Evolutionary conservation across 179 eudicot species (phyloP), one percentile per base, ranked within the genome.

Genomic region (Corrigiola litoralis): DNA sequence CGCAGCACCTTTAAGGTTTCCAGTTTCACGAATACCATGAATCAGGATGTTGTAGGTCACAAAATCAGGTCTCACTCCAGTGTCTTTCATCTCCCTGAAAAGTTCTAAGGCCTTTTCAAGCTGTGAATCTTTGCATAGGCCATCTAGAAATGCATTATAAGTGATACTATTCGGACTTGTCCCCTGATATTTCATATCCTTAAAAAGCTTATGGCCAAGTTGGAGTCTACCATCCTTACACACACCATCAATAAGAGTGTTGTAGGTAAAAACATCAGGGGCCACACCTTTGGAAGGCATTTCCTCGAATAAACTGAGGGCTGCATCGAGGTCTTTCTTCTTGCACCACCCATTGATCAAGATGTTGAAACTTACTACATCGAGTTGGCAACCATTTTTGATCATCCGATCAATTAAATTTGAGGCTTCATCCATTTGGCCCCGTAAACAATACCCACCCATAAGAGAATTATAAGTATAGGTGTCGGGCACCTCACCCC

Each of bases 1-100:
- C n/a, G n/a, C n/a, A n/a, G n/a, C n/a, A n/a, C n/a, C n/a, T n/a
- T n/a, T n/a, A n/a, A n/a, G n/a, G n/a, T 50, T 49, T 36, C 27
- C 38, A 13, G 48, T 36, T 51, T 37, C 4, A 64, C 41, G 18
- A 50, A 34, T 23, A 14, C 68, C 68, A 24, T n/a, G 6, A 5
- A 64, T 49, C 46, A 64, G 50, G 58, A 46, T 21, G 44, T 17
- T 50, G 20, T 34, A 64, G n/a, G 58, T 23, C 24, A 64, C 47
- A 36, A 24, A 47, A 64, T 64, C 1, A 64, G 59, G 68, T 8
- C 20, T 16, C 36, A 46, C 49, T 3, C 68, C 68, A 47, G 24
- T 63, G 17, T 16, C 1, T 36, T 34, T 18, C 68, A 63, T 63
- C 13, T 23, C 34, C 6, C 25, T 34, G 1, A 63, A 24, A n/a